Evolutionary conservation across 163 green algal species (phyloP), one percentile per base, ranked within the genome.

Genomic region (Trebouxia gelatinosa): DNA sequence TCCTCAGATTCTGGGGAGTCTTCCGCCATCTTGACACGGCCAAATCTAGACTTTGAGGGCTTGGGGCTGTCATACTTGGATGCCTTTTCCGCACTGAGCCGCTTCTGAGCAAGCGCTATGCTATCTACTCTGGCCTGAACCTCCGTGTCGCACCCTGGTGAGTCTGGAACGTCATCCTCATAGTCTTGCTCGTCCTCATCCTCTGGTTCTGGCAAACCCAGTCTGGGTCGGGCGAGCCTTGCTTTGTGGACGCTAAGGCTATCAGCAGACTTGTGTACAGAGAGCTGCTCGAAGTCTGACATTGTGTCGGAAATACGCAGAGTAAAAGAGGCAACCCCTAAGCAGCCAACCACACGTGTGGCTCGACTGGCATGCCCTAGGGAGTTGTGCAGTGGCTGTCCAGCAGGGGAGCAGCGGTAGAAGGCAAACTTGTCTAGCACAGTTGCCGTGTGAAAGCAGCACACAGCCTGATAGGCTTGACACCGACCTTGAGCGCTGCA

Each of bases 61-160:
- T 35, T 68, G 70, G 19, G 39, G 40, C 40, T 64, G 40, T 76
- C 68, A 19, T 40, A 76, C 29, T 29, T 61, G 6, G n/a, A 32
- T 37, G 43, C 39, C 29, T 59, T 43, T 61, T 29, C 39, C 23
- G 40, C 68, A 62, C 23, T 40, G 3, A 76, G 43, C 5, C 68
- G 28, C 29, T 76, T 76, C 46, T 76, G 46, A 40, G 70, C 70
- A n/a, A 78, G 31, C 29, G 70, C 70, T 6, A 78, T 65, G 70
- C 70, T 78, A 29, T 78, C 70, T 43, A 78, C 51, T 31, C 70
- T 61, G 50, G 70, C 48, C 70, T 78, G 70, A n/a, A 78, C 48
- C 50, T 78, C 50, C 1, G 50, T 66, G 70, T 78, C 70, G 34
- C 31, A 31, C 19, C 48, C 70, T 21, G 70, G 50, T 26, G 70